Percentiles rank a stretch among this genome's conserved stretches.
Evolutionary conservation across 257 asterid species (phyloP).

Genomic region (Gynochthodes officinalis): DNA sequence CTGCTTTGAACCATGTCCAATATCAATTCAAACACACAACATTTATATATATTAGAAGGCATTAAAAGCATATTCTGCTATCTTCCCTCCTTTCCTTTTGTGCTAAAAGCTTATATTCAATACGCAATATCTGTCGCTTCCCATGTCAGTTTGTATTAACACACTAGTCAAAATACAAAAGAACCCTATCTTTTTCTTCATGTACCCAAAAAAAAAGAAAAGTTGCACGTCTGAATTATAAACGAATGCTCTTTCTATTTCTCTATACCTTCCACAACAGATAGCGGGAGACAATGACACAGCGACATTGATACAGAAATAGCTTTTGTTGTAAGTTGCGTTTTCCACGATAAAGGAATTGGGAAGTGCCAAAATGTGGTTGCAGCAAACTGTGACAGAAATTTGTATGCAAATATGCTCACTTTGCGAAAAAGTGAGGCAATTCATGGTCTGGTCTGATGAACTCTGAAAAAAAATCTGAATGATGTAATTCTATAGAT

Average conservation of each 20-base stretch:
- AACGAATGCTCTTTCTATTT: neutral
- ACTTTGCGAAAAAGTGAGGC: conserved; percentile 9
- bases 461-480: neutral
- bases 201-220: too few relatives aligned
- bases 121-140: conserved; percentile 28
- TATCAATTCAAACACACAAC: neutral
- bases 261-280: neutral
- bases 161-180: conserved; percentile 9
- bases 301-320: neutral
- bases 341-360: conserved; percentile 17
- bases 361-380: neutral
- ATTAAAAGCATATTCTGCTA: too few relatives aligned
- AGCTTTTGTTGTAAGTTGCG: conserved; percentile 9
- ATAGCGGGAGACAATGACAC: conserved; percentile 16
- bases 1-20: neutral
- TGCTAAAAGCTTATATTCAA: neutral
- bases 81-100: neutral
- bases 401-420: neutral
- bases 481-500: neutral
- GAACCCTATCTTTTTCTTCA: conserved; percentile 13
- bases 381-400: neutral
- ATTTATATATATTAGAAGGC: too few relatives aligned
- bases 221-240: conserved; percentile 6
- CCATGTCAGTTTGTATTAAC: conserved; percentile 20
- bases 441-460: too few relatives aligned